Evolutionary conservation across 148 eudicot genomes (phyloP).

Genomic region (Rhododendron molle): DNA sequence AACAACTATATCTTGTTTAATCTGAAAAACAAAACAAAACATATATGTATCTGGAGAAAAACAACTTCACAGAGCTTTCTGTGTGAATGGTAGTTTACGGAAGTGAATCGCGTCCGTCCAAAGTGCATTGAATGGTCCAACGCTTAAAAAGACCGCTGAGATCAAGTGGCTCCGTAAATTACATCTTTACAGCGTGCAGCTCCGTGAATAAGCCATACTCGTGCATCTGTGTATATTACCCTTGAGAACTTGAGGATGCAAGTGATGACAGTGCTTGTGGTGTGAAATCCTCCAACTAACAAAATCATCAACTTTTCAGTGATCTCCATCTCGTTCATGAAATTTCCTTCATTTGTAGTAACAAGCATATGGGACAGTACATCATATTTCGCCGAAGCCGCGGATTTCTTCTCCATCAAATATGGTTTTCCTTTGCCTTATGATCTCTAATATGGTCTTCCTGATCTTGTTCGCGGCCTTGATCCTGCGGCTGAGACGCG

Average conservation of each 20-base stretch:
- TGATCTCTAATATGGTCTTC: conserved; percentile 17
- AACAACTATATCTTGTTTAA: background rate
- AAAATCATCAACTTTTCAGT: conserved; percentile 36
- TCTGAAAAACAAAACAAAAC: background rate
- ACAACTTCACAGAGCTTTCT: no score
- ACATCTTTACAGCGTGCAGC: no score
- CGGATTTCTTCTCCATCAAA: conserved; percentile 18
- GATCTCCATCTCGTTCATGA: conserved; percentile 36
- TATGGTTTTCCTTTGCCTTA: conserved; percentile 27
- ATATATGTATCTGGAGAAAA: no score
- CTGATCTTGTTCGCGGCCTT: conserved; percentile 30
- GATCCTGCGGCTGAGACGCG: conserved; percentile 25
- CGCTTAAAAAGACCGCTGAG: no score
- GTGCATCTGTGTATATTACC: no score
- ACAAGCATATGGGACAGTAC: conserved; percentile 37
- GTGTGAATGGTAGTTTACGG: no score
- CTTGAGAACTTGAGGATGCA: conserved; percentile 34
- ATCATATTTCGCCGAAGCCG: conserved; percentile 23
- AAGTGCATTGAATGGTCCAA: no score
- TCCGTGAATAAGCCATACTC: no score
- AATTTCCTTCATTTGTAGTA: conserved; percentile 34
- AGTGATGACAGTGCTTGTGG: conserved; percentile 37
- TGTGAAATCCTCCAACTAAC: conserved; percentile 54
- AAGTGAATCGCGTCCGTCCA: no score
- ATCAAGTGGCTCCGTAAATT: no score